Evolutionary conservation across 2,329 filamentous ascomycete species (phyloP).

Genomic region (Ustulina deusta): DNA sequence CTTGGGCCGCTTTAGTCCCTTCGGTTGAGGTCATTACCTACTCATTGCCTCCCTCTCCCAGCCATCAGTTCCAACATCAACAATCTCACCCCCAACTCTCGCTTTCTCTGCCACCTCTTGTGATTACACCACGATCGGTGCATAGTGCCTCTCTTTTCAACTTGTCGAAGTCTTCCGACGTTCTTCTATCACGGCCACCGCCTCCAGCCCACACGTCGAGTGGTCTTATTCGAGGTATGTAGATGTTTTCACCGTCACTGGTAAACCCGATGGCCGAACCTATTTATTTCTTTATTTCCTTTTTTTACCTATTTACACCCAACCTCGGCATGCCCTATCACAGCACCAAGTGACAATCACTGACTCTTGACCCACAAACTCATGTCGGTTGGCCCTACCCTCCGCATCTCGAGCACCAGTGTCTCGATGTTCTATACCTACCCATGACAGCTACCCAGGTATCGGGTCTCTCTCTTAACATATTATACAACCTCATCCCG

Average conservation of each 20-base stretch:
- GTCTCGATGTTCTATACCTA: neutral
- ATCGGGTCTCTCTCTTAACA: neutral
- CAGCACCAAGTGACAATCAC: neutral
- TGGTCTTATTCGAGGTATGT: conserved; percentile 34
- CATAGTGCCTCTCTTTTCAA: conserved; percentile 26
- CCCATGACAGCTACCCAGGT: neutral
- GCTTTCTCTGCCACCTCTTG: conserved; percentile 23
- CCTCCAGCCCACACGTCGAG: conserved; percentile 2
- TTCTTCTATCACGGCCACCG: conserved; percentile 22
- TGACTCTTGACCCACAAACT: neutral
- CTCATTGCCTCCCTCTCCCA: conserved; percentile 3
- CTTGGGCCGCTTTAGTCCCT: neutral
- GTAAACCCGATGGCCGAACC: neutral
- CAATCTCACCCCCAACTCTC: conserved; percentile 10
- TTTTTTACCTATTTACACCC: neutral
- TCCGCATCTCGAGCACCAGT: neutral
- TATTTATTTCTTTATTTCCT: neutral
- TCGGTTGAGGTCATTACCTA: neutral
- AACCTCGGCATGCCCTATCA: neutral
- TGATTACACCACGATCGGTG: conserved; percentile 20
- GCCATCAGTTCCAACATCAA: conserved; percentile 11
- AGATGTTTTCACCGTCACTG: conserved; percentile 1
- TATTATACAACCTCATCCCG: neutral
- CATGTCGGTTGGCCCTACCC: conserved; percentile 28
- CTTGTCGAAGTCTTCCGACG: conserved; percentile 9